These are phyloP conservation scores for Lippia alba DNA, from an alignment of 305 asterid genomes.

Conservation along the genomic window DNA sequence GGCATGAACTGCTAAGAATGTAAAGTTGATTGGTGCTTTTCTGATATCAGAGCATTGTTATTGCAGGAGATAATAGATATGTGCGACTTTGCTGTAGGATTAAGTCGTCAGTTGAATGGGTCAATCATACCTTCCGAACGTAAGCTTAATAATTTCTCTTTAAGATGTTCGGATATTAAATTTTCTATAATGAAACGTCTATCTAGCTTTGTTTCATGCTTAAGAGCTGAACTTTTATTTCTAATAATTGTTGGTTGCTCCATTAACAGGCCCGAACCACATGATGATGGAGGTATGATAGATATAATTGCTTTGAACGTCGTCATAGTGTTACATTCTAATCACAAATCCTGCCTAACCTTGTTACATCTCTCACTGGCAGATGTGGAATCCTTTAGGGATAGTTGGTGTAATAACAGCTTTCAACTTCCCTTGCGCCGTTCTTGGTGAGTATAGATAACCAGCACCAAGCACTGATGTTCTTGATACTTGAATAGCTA, in stretches of 20 bases:
- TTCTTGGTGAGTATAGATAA: conserved; percentile 72
- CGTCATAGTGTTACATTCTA: conserved; percentile 3
- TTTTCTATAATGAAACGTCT: not conserved
- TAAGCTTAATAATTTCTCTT: conserved; percentile 44
- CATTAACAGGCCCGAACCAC: conserved; percentile 88
- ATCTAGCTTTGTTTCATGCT: not conserved
- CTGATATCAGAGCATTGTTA: conserved; percentile 30
- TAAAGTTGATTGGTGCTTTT: conserved; percentile 18
- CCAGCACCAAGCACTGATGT: not conserved
- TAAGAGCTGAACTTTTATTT: not conserved
- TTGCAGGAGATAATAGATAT: conserved; percentile 95
- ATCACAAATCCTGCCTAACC: conserved; percentile 25
- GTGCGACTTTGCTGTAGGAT: conserved; percentile 99
- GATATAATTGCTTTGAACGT: conserved; percentile 32
- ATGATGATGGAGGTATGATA: conserved; percentile 94
- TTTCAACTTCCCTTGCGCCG: conserved; percentile 98
- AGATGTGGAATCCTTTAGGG: conserved; percentile 99
- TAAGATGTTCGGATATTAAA: conserved; percentile 16
- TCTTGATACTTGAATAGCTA: not conserved
- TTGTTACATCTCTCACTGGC: conserved; percentile 38
- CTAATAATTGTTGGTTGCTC: not conserved
- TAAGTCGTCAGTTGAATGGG: conserved; percentile 98
- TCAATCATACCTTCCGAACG: conserved; percentile 96
- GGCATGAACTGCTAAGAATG: conserved; percentile 12
- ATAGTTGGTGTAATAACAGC: conserved; percentile 95